Conservation (phyloP, 306 rosid genomes). For the Cicer cuneatum region DNA sequence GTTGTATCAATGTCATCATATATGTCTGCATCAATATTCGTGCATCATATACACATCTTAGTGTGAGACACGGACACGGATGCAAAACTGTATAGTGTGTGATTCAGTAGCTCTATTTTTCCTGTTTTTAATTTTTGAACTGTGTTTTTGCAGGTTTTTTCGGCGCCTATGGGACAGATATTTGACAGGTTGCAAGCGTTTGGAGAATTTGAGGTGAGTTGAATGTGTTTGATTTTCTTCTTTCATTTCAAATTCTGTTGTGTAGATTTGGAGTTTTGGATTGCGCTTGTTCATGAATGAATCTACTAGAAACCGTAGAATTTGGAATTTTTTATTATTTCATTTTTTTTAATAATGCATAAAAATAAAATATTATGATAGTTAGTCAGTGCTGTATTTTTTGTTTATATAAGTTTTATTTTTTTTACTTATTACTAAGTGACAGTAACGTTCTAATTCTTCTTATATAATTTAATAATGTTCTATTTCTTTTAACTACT, state of each 20-base stretch:
- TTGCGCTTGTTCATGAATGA: slow-evolving; percentile 11
- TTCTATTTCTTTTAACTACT: background rate
- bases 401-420: background rate
- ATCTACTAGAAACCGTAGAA: background rate
- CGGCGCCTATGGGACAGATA: slow-evolving; percentile 94
- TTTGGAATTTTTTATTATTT: slow-evolving; percentile 4
- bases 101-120: slow-evolving; percentile 35
- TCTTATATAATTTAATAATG: background rate
- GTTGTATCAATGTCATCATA: background rate
- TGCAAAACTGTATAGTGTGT: background rate
- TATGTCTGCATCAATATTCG: too few species aligned
- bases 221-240: background rate
- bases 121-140: slow-evolving; percentile 36
- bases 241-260: slow-evolving; percentile 20
- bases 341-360: background rate
- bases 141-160: slow-evolving; percentile 63
- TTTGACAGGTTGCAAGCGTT: slow-evolving; percentile 82
- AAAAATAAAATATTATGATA: background rate
- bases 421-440: too few species aligned
- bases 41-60: too few species aligned
- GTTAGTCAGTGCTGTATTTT: slow-evolving; percentile 7
- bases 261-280: slow-evolving; percentile 38
- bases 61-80: background rate
- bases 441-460: background rate
- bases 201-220: slow-evolving; percentile 91